Evolutionary conservation across 192 early-diverging fungal genomes (phyloP).

Genomic region (Lunasporangiospora selenospora): DNA sequence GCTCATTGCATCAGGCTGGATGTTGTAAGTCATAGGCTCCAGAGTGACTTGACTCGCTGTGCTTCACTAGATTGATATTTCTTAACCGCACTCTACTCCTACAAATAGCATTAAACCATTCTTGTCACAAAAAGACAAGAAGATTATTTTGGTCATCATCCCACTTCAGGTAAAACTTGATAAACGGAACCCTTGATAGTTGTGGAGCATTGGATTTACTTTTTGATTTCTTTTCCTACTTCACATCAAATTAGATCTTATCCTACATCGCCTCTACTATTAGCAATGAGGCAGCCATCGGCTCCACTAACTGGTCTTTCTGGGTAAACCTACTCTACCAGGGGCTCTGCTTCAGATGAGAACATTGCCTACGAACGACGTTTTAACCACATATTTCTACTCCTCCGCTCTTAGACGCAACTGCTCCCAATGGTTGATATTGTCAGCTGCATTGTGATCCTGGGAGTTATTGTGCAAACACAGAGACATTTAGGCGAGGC

Average conservation of each 20-base stretch:
- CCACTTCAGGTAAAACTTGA: constrained; percentile 50
- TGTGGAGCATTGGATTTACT: background rate
- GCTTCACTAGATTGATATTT: background rate
- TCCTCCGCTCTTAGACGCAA: constrained; percentile 18
- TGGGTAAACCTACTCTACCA: constrained; percentile 49
- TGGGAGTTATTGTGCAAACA: constrained; percentile 62
- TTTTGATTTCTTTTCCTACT: background rate
- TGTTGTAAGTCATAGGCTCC: constrained; percentile 45
- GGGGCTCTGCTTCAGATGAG: too few species aligned
- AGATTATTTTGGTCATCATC: constrained; percentile 57
- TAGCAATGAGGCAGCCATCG: constrained; percentile 55
- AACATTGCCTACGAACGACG: background rate
- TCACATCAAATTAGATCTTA: constrained; percentile 34
- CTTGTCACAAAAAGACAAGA: constrained; percentile 58
- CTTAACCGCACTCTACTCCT: background rate
- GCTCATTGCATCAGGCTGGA: constrained; percentile 61
- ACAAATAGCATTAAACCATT: constrained; percentile 57
- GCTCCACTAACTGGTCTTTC: constrained; percentile 57
- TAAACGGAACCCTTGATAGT: background rate
- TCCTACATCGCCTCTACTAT: constrained; percentile 58
- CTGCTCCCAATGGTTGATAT: constrained; percentile 56
- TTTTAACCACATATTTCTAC: background rate
- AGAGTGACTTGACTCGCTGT: background rate
- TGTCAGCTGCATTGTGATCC: constrained; percentile 51
- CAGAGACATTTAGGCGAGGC: constrained; percentile 54